Evolutionary conservation across 2,329 filamentous ascomycete genomes (phyloP).

Genomic region (Pseudofabraea citricarpa): DNA sequence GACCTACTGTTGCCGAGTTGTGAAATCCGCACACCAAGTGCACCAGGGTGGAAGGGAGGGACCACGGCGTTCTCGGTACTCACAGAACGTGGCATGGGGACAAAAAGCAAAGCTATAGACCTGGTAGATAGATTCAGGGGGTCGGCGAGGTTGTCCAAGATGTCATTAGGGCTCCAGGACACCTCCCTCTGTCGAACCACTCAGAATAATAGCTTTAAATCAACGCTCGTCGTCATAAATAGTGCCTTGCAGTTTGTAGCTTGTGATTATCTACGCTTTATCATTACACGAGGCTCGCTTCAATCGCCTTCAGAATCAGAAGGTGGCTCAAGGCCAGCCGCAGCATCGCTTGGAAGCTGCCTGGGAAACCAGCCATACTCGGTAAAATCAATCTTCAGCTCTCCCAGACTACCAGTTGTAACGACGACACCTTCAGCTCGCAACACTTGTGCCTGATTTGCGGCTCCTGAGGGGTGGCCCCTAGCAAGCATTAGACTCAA

Average conservation of each 20-base stretch:
- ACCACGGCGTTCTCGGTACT: slow-evolving; percentile 23
- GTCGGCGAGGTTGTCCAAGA: too few relatives aligned
- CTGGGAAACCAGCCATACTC: slow-evolving; percentile 38
- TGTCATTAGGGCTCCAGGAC: slow-evolving; percentile 19
- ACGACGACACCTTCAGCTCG: slow-evolving; percentile 31
- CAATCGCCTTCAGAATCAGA: background rate
- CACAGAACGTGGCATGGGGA: slow-evolving; percentile 20
- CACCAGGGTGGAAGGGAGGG: slow-evolving; percentile 25
- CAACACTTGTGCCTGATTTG: slow-evolving; percentile 29
- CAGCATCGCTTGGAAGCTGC: slow-evolving; percentile 12
- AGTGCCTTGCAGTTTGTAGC: too few relatives aligned
- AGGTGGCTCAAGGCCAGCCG: background rate
- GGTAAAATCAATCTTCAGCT: slow-evolving; percentile 29
- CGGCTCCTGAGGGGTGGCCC: slow-evolving; percentile 27
- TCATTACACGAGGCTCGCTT: too few relatives aligned
- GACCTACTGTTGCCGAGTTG: slow-evolving; percentile 19
- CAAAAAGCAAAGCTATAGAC: slow-evolving; percentile 14
- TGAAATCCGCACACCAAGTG: slow-evolving; percentile 23
- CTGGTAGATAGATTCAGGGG: too few relatives aligned
- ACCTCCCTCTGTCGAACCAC: slow-evolving; percentile 10
- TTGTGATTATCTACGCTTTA: too few relatives aligned
- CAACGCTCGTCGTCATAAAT: too few relatives aligned
- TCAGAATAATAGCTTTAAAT: slow-evolving; percentile 3
- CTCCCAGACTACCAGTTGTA: slow-evolving; percentile 25
- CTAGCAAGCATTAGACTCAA: slow-evolving; percentile 11